A percentile compares a stretch with the other conserved stretches of the same genome.
Evolutionary conservation across 192 early-diverging fungal species (phyloP).

Genomic region (Mortierella antarctica): DNA sequence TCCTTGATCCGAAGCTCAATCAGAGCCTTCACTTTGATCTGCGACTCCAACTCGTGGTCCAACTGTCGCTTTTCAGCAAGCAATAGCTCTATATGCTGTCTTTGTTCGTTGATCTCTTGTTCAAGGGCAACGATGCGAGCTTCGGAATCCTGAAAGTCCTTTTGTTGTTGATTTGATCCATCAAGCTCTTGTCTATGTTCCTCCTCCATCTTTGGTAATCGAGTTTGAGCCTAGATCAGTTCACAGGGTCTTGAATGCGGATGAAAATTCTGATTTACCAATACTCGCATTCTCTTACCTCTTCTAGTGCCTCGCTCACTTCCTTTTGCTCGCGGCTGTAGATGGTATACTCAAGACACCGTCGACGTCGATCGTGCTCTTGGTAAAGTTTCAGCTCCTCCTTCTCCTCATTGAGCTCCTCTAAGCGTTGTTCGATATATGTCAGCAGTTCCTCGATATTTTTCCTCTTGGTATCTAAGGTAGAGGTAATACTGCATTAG

Average conservation of each 20-base stretch:
- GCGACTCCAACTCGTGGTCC: slow-evolving; percentile 77
- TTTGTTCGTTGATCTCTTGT: slow-evolving; percentile 68
- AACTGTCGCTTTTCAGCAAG: slow-evolving; percentile 76
- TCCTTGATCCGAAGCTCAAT: slow-evolving; percentile 85
- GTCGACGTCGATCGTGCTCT: slow-evolving; percentile 83
- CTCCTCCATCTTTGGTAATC: slow-evolving; percentile 51
- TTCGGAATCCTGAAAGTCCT: slow-evolving; percentile 64
- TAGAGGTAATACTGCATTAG: too few species aligned
- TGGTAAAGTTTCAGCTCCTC: slow-evolving; percentile 93
- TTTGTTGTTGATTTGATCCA: slow-evolving; percentile 71
- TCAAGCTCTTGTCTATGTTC: slow-evolving; percentile 37
- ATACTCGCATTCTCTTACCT: slow-evolving; percentile 31
- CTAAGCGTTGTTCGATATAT: slow-evolving; percentile 89
- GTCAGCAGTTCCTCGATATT: slow-evolving; percentile 92
- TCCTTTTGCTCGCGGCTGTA: slow-evolving; percentile 90
- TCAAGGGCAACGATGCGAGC: slow-evolving; percentile 59
- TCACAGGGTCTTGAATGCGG: slow-evolving; percentile 54
- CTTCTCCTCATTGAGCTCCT: slow-evolving; percentile 94
- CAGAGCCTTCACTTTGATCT: slow-evolving; percentile 82
- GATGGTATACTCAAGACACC: slow-evolving; percentile 94
- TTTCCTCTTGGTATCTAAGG: slow-evolving; percentile 74
- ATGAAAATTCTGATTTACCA: neutral
- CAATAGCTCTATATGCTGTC: slow-evolving; percentile 74
- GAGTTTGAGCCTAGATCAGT: slow-evolving; percentile 39
- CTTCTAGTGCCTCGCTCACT: slow-evolving; percentile 80